Conservation (phyloP, 2,329 filamentous ascomycete species). For the Fusarium haematococcum region DNA sequence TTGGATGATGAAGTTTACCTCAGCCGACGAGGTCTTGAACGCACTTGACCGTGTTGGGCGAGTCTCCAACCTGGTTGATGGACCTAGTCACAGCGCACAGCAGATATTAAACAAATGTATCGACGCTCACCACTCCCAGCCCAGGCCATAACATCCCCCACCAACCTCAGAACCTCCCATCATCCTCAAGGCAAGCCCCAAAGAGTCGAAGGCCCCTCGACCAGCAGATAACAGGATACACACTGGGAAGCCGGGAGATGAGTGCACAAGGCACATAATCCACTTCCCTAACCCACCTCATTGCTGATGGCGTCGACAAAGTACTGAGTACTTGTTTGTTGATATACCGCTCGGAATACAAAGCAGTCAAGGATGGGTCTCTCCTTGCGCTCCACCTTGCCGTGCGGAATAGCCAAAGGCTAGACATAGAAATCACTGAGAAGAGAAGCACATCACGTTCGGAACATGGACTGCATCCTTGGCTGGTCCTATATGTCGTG, state of each 20-base stretch:
- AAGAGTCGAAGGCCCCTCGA: conserved; percentile 14
- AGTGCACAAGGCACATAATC: conserved; percentile 46
- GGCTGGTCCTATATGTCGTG: conserved; percentile 26
- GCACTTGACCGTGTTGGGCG: too few species aligned
- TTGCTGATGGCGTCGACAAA: conserved; percentile 42
- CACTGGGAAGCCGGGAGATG: conserved; percentile 55
- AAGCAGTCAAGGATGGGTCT: conserved; percentile 79
- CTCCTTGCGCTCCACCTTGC: conserved; percentile 82
- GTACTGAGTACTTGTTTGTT: conserved; percentile 46
- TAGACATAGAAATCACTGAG: conserved; percentile 8
- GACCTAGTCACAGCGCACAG: too few species aligned
- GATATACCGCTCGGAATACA: conserved; percentile 81
- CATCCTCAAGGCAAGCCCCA: conserved; percentile 10
- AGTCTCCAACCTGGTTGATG: too few species aligned
- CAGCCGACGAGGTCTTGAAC: too few species aligned
- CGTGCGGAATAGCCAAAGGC: conserved; percentile 65
- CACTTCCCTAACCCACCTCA: conserved; percentile 43
- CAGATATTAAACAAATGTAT: conserved; percentile 50
- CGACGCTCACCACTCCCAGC: conserved; percentile 55
- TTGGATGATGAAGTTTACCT: too few species aligned
- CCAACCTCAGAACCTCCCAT: conserved; percentile 23
- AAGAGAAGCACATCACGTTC: conserved; percentile 8
- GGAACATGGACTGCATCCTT: conserved; percentile 1
- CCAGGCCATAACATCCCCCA: conserved; percentile 44
- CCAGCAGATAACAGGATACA: conserved; percentile 53